Evolutionary conservation across 306 rosid genomes (phyloP).

Genomic region (Sphenostylis stenocarpa): DNA sequence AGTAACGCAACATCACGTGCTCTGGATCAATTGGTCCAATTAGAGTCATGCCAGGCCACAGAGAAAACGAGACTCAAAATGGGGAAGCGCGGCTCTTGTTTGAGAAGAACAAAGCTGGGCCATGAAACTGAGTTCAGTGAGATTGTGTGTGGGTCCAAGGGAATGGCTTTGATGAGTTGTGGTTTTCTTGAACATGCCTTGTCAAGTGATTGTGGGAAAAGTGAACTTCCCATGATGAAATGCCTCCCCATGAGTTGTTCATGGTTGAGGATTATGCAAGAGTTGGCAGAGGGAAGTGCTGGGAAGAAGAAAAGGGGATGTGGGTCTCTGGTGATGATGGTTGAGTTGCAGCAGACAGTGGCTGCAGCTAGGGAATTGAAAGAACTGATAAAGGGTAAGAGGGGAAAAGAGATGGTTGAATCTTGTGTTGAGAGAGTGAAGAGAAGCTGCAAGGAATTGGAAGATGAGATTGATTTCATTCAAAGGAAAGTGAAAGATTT

Average conservation of each 20-base stretch:
- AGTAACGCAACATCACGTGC: constrained; percentile 15
- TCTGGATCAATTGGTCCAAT: not conserved
- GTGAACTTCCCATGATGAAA: not conserved
- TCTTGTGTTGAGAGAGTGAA: constrained; percentile 27
- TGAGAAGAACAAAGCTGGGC: constrained; percentile 13
- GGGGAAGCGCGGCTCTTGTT: constrained; percentile 7
- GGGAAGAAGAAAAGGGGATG: constrained; percentile 25
- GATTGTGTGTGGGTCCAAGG: constrained; percentile 39
- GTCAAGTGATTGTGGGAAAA: constrained; percentile 33
- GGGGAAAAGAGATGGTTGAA: constrained; percentile 5
- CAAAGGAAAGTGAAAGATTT: constrained; percentile 42
- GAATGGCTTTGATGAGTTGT: constrained; percentile 37
- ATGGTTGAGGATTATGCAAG: constrained; percentile 31
- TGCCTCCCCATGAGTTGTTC: constrained; percentile 17
- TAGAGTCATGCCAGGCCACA: constrained; percentile 18
- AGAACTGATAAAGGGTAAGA: constrained; percentile 27
- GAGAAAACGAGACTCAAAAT: constrained; percentile 18
- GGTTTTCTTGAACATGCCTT: constrained; percentile 32
- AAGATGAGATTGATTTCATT: constrained; percentile 29
- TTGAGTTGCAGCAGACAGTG: constrained; percentile 30
- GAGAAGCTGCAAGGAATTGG: constrained; percentile 33
- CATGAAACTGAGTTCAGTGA: constrained; percentile 36
- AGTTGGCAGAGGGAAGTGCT: constrained; percentile 17
- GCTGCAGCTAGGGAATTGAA: constrained; percentile 30
- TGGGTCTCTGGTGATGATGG: constrained; percentile 26